Percentiles rank a stretch among this genome's conserved stretches.
phyloP scores from a whole-genome alignment of 345 rosid species.

The Melastoma malabathricum region DNA sequence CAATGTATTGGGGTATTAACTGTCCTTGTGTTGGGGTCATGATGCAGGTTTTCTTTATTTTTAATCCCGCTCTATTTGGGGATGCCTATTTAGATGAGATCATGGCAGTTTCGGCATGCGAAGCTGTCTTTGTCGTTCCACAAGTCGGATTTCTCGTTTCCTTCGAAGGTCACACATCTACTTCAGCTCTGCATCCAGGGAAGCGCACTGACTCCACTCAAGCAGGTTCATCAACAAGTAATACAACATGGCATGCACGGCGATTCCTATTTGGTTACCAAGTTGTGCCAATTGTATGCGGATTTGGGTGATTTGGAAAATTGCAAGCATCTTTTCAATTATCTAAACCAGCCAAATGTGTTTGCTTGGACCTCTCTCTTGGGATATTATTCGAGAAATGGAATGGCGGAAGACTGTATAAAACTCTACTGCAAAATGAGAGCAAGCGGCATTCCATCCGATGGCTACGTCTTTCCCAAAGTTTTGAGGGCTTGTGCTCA shows the following conservation, averaged over 20 bases:
- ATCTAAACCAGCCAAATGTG: conserved; percentile 20
- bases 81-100: too few species aligned
- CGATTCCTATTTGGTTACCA: conserved; percentile 16
- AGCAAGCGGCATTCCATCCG: conserved; percentile 14
- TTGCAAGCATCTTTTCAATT: conserved; percentile 13
- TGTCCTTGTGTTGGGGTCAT: too few species aligned
- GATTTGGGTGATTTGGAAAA: conserved; percentile 16
- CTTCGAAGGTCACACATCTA: not conserved
- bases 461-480: conserved; percentile 24
- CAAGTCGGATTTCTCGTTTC: not conserved
- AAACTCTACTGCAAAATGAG: conserved; percentile 17
- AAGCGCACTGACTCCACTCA: conserved; percentile 12
- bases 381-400: conserved; percentile 15
- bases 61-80: too few species aligned
- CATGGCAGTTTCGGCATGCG: too few species aligned
- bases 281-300: conserved; percentile 14
- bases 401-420: conserved; percentile 12
- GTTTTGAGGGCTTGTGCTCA: conserved; percentile 18
- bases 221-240: conserved; percentile 24
- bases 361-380: conserved; percentile 26
- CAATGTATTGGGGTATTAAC: too few species aligned
- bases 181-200: conserved; percentile 22
- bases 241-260: conserved; percentile 8
- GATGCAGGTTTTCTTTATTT: too few species aligned
- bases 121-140: too few species aligned